These are phyloP conservation scores for Pythium aquatile DNA, from an alignment of 352 stramenopile species.

Conservation along the genomic window DNA sequence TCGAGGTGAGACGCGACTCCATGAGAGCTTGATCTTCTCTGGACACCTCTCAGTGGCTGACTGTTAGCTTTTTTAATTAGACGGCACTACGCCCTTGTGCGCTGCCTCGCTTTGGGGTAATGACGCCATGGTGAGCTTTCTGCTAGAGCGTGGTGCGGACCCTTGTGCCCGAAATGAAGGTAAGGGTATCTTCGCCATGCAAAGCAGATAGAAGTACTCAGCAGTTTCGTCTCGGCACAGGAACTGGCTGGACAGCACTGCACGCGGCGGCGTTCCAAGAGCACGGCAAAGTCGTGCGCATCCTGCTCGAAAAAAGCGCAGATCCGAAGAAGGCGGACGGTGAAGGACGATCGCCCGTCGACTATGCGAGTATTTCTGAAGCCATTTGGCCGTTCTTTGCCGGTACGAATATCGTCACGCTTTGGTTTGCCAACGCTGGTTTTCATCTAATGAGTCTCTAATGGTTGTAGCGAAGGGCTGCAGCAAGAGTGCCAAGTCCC, in stretches of 20 bases:
- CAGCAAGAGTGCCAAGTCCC: slow-evolving; percentile 31
- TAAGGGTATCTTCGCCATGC: background rate
- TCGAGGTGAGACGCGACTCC: slow-evolving; percentile 20
- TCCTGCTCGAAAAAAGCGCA: slow-evolving; percentile 32
- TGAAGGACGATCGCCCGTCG: slow-evolving; percentile 31
- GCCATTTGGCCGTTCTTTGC: slow-evolving; percentile 44
- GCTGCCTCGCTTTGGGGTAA: slow-evolving; percentile 39
- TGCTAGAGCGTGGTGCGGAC: slow-evolving; percentile 29
- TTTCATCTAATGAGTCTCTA: slow-evolving; percentile 2
- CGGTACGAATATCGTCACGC: slow-evolving; percentile 12
- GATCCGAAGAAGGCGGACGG: slow-evolving; percentile 32
- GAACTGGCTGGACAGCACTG: slow-evolving; percentile 38
- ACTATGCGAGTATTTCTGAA: slow-evolving; percentile 44
- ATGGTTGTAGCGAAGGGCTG: slow-evolving; percentile 28
- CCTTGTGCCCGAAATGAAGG: slow-evolving; percentile 35
- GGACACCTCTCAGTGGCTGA: background rate
- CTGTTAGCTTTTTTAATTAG: slow-evolving; percentile 9
- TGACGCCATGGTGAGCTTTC: slow-evolving; percentile 36
- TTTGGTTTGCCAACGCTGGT: background rate
- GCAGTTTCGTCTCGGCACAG: background rate
- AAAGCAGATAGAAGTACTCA: background rate
- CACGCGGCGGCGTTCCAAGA: slow-evolving; percentile 44
- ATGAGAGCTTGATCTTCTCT: background rate
- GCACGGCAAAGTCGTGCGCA: slow-evolving; percentile 38
- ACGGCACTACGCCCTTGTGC: slow-evolving; percentile 38